A percentile compares a stretch with the other conserved stretches of the same genome.
phyloP scores from a whole-genome alignment of 1,139 yeast genomes.

The Kazachstania sp. region DNA sequence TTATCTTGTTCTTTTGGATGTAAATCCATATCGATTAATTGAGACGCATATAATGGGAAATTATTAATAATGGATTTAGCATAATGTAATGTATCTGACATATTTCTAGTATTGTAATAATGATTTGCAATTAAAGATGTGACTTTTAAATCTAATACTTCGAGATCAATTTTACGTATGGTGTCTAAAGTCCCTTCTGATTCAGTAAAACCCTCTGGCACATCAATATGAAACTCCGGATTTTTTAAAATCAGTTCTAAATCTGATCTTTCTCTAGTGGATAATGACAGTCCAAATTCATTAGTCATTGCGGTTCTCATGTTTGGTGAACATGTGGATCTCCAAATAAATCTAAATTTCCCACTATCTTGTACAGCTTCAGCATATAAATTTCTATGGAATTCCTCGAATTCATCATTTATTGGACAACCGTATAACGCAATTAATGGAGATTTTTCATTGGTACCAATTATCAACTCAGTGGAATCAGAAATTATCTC shows the following conservation, averaged over 20 bases:
- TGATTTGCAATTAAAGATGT: constrained; percentile 38
- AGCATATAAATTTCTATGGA: constrained; percentile 51
- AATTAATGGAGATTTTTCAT: constrained; percentile 8
- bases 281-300: constrained; percentile 12
- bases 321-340: constrained; percentile 40
- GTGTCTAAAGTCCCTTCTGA: constrained; percentile 2
- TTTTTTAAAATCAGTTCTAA: constrained; percentile 3
- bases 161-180: constrained; percentile 28
- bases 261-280: constrained; percentile 12
- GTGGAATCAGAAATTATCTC: constrained; percentile 6
- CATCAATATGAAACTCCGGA: constrained; percentile 1
- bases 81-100: constrained; percentile 29
- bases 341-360: constrained; percentile 65
- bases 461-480: constrained; percentile 22
- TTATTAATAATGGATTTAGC: constrained; percentile 38
- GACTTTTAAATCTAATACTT: constrained; percentile 40
- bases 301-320: constrained; percentile 24
- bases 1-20: constrained; percentile 5
- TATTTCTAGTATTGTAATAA: constrained; percentile 22
- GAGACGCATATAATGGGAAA: constrained; percentile 42
- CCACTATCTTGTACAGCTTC: constrained; percentile 47
- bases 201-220: constrained; percentile 12
- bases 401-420: constrained; percentile 45
- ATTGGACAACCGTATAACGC: constrained; percentile 31
- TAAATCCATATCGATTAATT: constrained; percentile 13